A percentile compares a stretch with the other conserved stretches of the same genome.
Evolutionary conservation across 2,329 filamentous ascomycete species (phyloP).

Genomic region (Ascochyta clinopodiicola): DNA sequence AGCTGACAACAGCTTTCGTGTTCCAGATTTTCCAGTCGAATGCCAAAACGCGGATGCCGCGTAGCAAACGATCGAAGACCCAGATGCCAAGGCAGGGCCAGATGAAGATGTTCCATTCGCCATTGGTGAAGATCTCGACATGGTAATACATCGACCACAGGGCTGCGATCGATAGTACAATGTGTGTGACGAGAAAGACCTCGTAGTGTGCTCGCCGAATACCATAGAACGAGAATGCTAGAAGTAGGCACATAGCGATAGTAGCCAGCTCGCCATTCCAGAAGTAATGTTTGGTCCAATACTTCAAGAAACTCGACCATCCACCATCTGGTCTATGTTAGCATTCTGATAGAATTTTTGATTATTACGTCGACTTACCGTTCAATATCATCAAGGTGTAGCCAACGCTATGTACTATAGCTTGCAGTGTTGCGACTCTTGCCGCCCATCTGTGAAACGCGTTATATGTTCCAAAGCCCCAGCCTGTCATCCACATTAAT

Average conservation of each 20-base stretch:
- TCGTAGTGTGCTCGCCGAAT: conserved; percentile 59
- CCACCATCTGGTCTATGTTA: conserved; percentile 28
- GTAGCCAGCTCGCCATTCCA: conserved; percentile 57
- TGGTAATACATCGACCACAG: conserved; percentile 61
- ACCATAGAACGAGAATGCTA: conserved; percentile 59
- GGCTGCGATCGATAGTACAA: conserved; percentile 51
- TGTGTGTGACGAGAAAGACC: conserved; percentile 52
- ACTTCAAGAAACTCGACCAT: conserved; percentile 48
- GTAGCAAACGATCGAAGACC: conserved; percentile 57
- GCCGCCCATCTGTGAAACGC: conserved; percentile 73
- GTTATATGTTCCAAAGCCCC: conserved; percentile 71
- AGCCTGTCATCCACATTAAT: conserved; percentile 71
- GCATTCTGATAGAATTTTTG: background rate
- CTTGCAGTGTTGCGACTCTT: conserved; percentile 66
- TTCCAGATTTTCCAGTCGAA: conserved; percentile 50
- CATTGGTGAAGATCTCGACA: conserved; percentile 58
- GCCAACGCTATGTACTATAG: conserved; percentile 66
- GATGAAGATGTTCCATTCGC: conserved; percentile 58
- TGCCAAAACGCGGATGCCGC: conserved; percentile 53
- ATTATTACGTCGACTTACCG: conserved; percentile 18
- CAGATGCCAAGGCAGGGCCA: conserved; percentile 60
- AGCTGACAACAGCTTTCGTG: conserved; percentile 51
- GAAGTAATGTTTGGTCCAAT: conserved; percentile 57
- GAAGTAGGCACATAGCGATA: conserved; percentile 53
- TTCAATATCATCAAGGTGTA: conserved; percentile 59